phyloP scores from a whole-genome alignment of 768 basidiomycete species.

The Pleurotus eryngii region DNA sequence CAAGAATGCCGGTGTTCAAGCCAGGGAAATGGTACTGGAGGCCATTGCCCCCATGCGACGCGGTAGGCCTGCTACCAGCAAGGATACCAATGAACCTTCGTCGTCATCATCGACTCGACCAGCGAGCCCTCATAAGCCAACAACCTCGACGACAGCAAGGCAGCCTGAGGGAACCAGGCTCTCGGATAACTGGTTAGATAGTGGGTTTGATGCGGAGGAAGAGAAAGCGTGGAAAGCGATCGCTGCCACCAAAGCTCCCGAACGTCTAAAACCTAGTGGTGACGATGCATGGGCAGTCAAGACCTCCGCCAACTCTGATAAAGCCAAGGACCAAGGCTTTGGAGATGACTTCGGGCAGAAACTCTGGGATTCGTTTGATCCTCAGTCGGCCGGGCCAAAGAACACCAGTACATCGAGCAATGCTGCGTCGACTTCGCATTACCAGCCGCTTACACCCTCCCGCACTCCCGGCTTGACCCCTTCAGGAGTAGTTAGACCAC shows the following conservation, averaged over 20 bases:
- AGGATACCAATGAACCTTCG: constrained; percentile 16
- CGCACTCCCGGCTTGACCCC: constrained; percentile 17
- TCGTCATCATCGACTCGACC: constrained; percentile 26
- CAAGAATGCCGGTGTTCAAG: constrained; percentile 57
- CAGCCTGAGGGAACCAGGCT: constrained; percentile 9
- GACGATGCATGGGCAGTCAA: constrained; percentile 41
- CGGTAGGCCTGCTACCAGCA: constrained; percentile 48
- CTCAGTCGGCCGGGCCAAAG: constrained; percentile 18
- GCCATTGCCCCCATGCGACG: constrained; percentile 78
- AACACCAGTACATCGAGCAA: constrained; percentile 13
- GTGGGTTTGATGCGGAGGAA: constrained; percentile 36
- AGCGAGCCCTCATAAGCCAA: constrained; percentile 30
- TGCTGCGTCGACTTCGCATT: constrained; percentile 10
- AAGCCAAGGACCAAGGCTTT: constrained; percentile 40
- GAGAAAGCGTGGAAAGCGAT: constrained; percentile 47
- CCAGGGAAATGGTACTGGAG: constrained; percentile 74
- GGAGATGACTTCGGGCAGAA: constrained; percentile 61
- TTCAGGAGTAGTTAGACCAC: constrained; percentile 6
- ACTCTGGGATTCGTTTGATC: constrained; percentile 51
- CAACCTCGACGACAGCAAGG: constrained; percentile 12
- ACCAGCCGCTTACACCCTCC: constrained; percentile 24
- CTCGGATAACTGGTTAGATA: constrained; percentile 31
- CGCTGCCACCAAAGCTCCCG: constrained; percentile 20
- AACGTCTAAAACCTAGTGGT: constrained; percentile 15
- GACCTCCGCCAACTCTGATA: constrained; percentile 16